Percentiles rank a stretch among this genome's conserved stretches.
phyloP scores from a whole-genome alignment of 2,329 filamentous ascomycete genomes.

The Grosmannia serpens region DNA sequence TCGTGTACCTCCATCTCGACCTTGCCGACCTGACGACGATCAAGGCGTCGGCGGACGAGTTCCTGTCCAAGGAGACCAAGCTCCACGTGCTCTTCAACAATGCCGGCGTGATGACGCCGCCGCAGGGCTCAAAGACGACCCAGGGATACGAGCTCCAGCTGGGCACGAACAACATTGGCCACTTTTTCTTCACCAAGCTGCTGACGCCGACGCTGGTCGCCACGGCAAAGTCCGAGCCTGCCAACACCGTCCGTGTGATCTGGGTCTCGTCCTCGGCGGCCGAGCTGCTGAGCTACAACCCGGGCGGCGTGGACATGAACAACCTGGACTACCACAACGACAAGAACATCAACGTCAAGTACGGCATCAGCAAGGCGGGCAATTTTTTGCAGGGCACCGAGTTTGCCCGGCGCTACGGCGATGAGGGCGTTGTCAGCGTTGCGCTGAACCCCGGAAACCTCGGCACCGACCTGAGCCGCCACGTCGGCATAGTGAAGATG shows the following conservation, averaged over 20 bases:
- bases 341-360: neutral
- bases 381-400: constrained; percentile 11
- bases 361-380: constrained; percentile 10
- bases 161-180: constrained; percentile 14
- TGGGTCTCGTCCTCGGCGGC: constrained; percentile 11
- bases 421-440: constrained; percentile 8
- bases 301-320: constrained; percentile 8
- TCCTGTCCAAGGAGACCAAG: constrained; percentile 18
- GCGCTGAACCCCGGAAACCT: constrained; percentile 28
- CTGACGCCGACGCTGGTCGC: constrained; percentile 12
- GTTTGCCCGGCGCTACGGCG: constrained; percentile 7
- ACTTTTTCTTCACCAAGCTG: constrained; percentile 15
- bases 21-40: constrained; percentile 19
- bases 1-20: constrained; percentile 30
- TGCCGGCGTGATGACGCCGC: constrained; percentile 23
- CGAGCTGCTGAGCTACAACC: constrained; percentile 7
- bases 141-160: constrained; percentile 16
- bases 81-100: constrained; percentile 27
- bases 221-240: constrained; percentile 5
- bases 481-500: constrained; percentile 7
- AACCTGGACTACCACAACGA: constrained; percentile 8
- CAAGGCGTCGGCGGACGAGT: constrained; percentile 16
- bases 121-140: constrained; percentile 16
- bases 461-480: constrained; percentile 23
- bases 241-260: constrained; percentile 11